Evolutionary conservation across 2,329 filamentous ascomycete genomes (phyloP).

Genomic region (Botryosphaeria dothidea): DNA sequence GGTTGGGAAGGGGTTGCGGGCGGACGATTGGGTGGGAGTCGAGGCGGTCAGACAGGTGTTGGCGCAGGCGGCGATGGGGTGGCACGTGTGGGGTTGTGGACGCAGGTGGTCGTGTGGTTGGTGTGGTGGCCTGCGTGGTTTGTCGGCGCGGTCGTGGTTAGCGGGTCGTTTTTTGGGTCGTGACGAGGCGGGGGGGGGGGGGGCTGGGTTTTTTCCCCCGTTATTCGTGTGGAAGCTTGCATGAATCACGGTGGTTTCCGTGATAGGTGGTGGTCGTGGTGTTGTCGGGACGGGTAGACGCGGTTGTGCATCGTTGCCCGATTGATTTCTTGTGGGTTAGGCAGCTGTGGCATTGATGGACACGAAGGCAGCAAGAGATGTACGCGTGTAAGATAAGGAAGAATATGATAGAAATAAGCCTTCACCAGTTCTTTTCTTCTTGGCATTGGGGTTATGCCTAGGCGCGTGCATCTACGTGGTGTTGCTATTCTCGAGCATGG

Average conservation of each 20-base stretch:
- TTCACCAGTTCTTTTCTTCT: background rate
- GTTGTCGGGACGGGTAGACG: background rate
- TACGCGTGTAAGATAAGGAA: background rate
- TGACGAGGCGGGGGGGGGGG: no score
- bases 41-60: slow-evolving; percentile 57
- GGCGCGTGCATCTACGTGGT: no score
- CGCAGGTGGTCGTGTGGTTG: slow-evolving; percentile 86
- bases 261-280: no score
- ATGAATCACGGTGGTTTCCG: no score
- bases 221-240: no score
- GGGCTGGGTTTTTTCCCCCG: no score
- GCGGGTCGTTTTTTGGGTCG: background rate
- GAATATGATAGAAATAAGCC: background rate
- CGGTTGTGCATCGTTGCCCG: background rate
- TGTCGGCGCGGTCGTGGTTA: slow-evolving; percentile 48
- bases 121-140: slow-evolving; percentile 96
- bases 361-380: no score
- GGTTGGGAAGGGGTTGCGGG: slow-evolving; percentile 41
- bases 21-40: slow-evolving; percentile 25
- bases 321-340: background rate
- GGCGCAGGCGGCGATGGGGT: slow-evolving; percentile 76
- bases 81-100: slow-evolving; percentile 91
- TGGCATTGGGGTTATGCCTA: no score
- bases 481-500: background rate
- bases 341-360: background rate